Percentiles rank a stretch among this genome's conserved stretches.
These are phyloP conservation scores for Stephanodiscus triporus DNA, from an alignment of 108 stramenopile genomes.

Conservation along the genomic window DNA sequence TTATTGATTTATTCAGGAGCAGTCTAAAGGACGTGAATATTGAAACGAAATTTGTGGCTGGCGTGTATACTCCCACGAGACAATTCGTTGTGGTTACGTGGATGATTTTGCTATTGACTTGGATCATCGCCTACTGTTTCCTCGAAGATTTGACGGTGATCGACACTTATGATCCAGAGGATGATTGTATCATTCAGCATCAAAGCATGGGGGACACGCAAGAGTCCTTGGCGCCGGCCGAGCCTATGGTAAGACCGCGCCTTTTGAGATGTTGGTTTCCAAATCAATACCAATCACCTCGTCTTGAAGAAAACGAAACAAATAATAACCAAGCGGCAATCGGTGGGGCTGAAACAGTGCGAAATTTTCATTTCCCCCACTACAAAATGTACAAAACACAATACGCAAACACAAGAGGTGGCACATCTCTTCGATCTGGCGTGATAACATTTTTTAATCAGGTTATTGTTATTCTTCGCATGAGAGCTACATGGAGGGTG, in stretches of 20 bases:
- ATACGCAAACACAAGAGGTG: not conserved
- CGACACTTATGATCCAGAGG: conserved; percentile 37
- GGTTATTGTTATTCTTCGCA: conserved; percentile 4
- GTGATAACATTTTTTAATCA: not conserved
- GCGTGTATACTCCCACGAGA: conserved; percentile 37
- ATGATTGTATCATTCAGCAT: conserved; percentile 11
- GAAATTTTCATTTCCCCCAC: too few species aligned
- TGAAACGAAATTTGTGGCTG: not conserved
- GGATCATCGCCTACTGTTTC: conserved; percentile 22
- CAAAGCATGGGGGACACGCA: not conserved
- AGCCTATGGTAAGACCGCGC: conserved; percentile 22
- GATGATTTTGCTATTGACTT: conserved; percentile 25
- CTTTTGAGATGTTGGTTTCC: conserved; percentile 22
- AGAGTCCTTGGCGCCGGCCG: conserved; percentile 1
- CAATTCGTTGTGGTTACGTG: conserved; percentile 47
- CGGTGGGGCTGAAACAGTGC: not conserved
- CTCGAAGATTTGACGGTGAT: conserved; percentile 43
- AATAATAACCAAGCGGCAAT: not conserved
- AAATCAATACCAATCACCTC: conserved; percentile 10
- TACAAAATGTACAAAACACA: conserved; percentile 26
- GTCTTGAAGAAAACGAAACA: conserved; percentile 8
- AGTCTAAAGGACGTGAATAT: conserved; percentile 13
- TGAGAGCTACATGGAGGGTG: conserved; percentile 42
- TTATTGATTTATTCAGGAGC: conserved; percentile 33
- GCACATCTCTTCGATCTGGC: not conserved